These are phyloP conservation scores for Aspergillus luchuensis DNA, from an alignment of 2,329 filamentous ascomycete species.

Conservation along the genomic window DNA sequence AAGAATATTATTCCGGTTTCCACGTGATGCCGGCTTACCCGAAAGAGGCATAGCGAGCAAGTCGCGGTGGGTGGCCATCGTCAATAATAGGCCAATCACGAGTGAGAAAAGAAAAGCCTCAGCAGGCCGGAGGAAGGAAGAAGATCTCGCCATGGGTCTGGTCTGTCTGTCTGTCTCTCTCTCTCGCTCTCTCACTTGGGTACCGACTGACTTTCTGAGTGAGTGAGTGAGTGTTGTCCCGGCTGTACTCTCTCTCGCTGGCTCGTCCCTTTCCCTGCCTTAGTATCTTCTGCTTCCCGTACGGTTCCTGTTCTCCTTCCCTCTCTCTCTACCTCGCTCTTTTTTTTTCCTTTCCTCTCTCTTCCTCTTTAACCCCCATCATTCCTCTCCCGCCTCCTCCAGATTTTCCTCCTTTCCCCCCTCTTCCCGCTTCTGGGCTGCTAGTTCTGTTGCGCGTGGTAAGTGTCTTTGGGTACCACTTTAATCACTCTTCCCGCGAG, in stretches of 20 bases:
- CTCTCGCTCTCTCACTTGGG: slow-evolving; percentile 8
- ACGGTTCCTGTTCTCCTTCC: background rate
- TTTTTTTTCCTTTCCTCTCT: slow-evolving; percentile 27
- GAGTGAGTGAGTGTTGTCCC: no score
- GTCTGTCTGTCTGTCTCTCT: background rate
- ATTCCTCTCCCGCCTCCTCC: slow-evolving; percentile 19
- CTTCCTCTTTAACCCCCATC: slow-evolving; percentile 26
- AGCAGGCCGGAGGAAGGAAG: background rate
- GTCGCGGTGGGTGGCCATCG: slow-evolving; percentile 1
- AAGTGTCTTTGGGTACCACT: background rate
- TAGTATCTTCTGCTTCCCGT: background rate
- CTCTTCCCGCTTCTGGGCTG: background rate
- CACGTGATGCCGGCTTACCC: background rate
- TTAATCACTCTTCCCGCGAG: background rate
- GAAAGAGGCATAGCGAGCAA: background rate
- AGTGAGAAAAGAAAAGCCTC: slow-evolving; percentile 18
- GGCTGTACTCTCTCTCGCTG: background rate
- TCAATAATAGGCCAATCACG: background rate
- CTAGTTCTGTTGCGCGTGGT: background rate
- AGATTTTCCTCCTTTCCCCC: slow-evolving; percentile 25
- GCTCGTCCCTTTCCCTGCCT: background rate
- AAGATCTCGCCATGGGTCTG: slow-evolving; percentile 6
- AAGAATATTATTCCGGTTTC: background rate
- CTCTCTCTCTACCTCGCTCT: slow-evolving; percentile 8
- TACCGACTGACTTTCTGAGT: no score